phyloP scores from a whole-genome alignment of 192 early-diverging fungal species.

The Coemansia furcata region DNA sequence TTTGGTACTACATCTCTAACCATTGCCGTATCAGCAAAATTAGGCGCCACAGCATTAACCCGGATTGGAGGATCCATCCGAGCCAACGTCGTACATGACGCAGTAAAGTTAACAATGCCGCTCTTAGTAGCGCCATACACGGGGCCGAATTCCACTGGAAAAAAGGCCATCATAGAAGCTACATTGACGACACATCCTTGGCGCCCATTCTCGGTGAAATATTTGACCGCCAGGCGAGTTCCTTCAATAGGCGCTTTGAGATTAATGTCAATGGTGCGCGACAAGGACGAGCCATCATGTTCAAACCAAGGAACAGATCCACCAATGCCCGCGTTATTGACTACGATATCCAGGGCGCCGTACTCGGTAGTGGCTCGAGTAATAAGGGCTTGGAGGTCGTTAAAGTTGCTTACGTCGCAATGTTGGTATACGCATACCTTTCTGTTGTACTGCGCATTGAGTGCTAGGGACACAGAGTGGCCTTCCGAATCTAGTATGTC shows the following conservation, averaged over 20 bases:
- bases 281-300: constrained; percentile 40
- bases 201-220: constrained; percentile 54
- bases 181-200: constrained; percentile 72
- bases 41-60: constrained; percentile 66
- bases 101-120: constrained; percentile 66
- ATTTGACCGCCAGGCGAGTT: constrained; percentile 66
- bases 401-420: constrained; percentile 55
- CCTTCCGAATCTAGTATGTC: constrained; percentile 57
- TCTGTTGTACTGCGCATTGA: constrained; percentile 21
- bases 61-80: constrained; percentile 47
- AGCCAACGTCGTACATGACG: constrained; percentile 47
- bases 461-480: constrained; percentile 27
- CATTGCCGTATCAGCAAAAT: constrained; percentile 57
- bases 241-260: constrained; percentile 72
- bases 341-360: constrained; percentile 58
- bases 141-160: constrained; percentile 56
- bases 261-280: constrained; percentile 69
- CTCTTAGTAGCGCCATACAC: constrained; percentile 77
- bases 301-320: constrained; percentile 51
- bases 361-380: constrained; percentile 51
- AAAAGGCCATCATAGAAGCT: constrained; percentile 70
- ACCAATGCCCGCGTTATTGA: constrained; percentile 66
- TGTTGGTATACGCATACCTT: constrained; percentile 42
- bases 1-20: constrained; percentile 21
- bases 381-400: constrained; percentile 40